Base-by-base conservation (phyloP, 2,329 filamentous ascomycete species). In the Penicillium brasilianum region DNA sequence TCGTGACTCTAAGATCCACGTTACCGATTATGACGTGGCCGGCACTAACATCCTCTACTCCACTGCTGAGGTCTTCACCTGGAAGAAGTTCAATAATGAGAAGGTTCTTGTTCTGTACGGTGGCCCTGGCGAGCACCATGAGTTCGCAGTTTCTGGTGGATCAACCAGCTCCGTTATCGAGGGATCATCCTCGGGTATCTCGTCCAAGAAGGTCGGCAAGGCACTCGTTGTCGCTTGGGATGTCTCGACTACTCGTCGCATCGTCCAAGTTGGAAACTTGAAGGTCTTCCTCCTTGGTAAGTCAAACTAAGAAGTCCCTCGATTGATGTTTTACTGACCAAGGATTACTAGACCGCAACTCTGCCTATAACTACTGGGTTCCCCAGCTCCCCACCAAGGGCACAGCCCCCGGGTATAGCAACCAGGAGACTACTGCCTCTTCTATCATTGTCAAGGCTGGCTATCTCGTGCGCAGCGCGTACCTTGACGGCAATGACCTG, bases 21-120 rank as follows among this genome's bases (percentile, higher is more conserved):
- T 80, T 5, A 74, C 73, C 6, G 77, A 80, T 61, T 81, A 80
- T 61, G 63, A 77, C 57, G 68, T 81, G 49, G 71, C 72, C 3
- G 76, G 75, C 10, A 77, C 69, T 0, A 78, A 77, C 22, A 64
- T 81, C 34, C 64, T 80, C 9, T 81, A 81, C 63, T 80, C 78
- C 0, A 78, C 78, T 13, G 78, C 76, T 5, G 79, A 81, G 51
- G 70, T 81, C 10, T 80, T 80, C 51, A 81, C 78, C 10, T 81
- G 79, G 79, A 88, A 91, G 72, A 82, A 84, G 55, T 87, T 88
- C 61, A 80, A 79, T 0, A 77, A 83, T 41, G 84, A 83, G 72
- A 88, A 85, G 14, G 71, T 78, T 5, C 72, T 81, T 4, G 68
- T 80, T 14, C 34, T 81, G 8, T 81, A 80, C 48, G 78, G 78